Evolutionary conservation across 495 filamentous ascomycete genomes (phyloP), one percentile per base, ranked within the genome.

Genomic region (Tuber aestivum): DNA sequence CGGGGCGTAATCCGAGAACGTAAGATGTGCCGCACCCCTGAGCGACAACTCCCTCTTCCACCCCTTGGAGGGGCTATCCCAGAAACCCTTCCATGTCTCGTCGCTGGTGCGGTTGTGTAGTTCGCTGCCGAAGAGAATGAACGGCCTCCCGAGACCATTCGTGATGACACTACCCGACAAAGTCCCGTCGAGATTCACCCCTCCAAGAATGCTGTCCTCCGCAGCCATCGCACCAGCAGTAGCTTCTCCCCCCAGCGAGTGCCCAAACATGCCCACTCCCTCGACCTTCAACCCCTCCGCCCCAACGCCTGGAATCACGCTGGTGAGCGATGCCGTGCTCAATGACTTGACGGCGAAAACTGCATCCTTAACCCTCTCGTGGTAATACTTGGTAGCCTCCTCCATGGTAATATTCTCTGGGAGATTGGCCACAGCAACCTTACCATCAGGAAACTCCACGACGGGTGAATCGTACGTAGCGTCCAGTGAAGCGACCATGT

Each of bases 221-320:
- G 79, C 72, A 16, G 82, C 74, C 76, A 87, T 80, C 5, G 85
- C 82, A 16, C 81, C 74, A 8, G 87, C 84, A 3, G 88, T 81
- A 2, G 88, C 83, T 0, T 87, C 86, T n/a, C 89, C 89, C 35
- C 89, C 88, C 14, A 89, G 81, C 0, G 88, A 89, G 71, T 90
- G 88, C 0, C 89, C 88, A 41, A 86, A 85, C 37, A 87, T 82
- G 2, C 82, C 85, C 23, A 85, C 83, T 6, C 81, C 81, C 41
- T 70, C 65, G 32, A 80, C 77, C 44, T 81, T 73, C 35, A 85
- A 69, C 18, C 72, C 56, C 14, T 65, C n/a, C 21, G 38, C 69
- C 6, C 48, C 56, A 9, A 65, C 72, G 16, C 72, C 75, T 9
- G 80, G 81, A 5, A 84, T 72, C 56, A 70, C 56, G 35, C 32